Base-by-base conservation (phyloP, 2,329 filamentous ascomycete species). In the Coniochaeta sp. region DNA sequence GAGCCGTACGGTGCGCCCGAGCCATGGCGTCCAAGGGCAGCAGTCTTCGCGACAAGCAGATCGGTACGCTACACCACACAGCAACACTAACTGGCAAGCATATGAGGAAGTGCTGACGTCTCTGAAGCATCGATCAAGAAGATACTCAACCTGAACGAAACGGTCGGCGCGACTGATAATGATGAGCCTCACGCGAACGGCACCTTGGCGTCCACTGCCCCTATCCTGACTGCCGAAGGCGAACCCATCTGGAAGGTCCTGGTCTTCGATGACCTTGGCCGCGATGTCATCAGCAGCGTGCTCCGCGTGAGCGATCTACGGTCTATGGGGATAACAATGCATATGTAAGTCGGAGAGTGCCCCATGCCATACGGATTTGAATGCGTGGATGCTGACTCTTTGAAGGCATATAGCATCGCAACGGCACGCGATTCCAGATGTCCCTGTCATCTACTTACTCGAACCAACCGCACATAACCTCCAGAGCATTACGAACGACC, bases 241-340 rank as follows among this genome's bases (percentile, higher is more conserved):
- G 91, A 96, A 69, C 93, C 93, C 0, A 93, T 97, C 77, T 98
- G 93, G 93, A 98, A 98, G 74, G 90, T 98, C 7, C 80, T 99
- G 58, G 91, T 99, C 10, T 98, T 99, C 71, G 96, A 99, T 74
- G 86, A 93, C 67, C 74, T 88, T 4, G 95, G 93, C 55, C 84
- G 93, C 72, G 93, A 98, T 83, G 90, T 99, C 61, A 97, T 99
- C 70, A 97, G 92, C 78, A 97, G 93, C 70, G 93, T 99, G 2
- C 80, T 99, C 65, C 85, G 93, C 61, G 95, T 99, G 64, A 96
- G 92, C 70, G 95, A 99, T 75, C 79, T 99, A 71, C 84, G 96
- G 64, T 85, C 89, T 62, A 92, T 95, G 85, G 95, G 96, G n/a
- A 90, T 98, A 59, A 98, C 92, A 42, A 95, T 96, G 81, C 91